Percentiles rank a stretch among this genome's conserved stretches.
Conservation (phyloP, 2,329 filamentous ascomycete species). For the Penicillium sp. region DNA sequence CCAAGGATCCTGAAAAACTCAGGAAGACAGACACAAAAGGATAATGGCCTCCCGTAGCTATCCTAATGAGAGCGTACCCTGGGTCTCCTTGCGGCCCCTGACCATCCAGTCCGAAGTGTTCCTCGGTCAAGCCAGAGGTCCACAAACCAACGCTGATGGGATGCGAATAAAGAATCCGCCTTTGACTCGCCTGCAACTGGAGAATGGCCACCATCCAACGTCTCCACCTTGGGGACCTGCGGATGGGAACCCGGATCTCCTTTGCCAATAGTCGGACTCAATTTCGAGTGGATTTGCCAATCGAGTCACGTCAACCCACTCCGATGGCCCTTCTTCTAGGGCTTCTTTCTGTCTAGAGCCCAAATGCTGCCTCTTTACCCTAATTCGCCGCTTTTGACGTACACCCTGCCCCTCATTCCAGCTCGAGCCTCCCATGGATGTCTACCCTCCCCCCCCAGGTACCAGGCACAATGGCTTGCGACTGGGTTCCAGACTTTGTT, state of each 20-base stretch:
- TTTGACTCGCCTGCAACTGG: background rate
- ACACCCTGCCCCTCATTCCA: background rate
- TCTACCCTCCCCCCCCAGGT: conserved; percentile 1
- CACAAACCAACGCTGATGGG: background rate
- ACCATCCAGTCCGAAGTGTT: background rate
- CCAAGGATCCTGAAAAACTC: background rate
- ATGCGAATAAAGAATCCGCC: background rate
- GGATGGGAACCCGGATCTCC: background rate
- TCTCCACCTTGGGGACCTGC: background rate
- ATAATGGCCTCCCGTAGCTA: background rate
- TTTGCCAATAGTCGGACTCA: conserved; percentile 7
- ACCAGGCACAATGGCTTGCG: conserved; percentile 10
- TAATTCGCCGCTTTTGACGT: conserved; percentile 11
- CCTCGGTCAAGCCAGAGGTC: background rate
- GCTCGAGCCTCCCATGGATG: conserved; percentile 3
- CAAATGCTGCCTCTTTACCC: background rate
- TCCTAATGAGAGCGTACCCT: background rate
- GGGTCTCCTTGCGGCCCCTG: background rate
- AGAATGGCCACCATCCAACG: background rate
- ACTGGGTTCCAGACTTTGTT: conserved; percentile 1
- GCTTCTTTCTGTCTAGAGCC: background rate
- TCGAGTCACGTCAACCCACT: conserved; percentile 10
- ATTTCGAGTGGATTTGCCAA: background rate
- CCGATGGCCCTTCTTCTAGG: conserved; percentile 9
- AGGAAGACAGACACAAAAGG: background rate